Conservation (phyloP, 176 grass and related monocot species). For the Hsuehochloa calcarea region DNA sequence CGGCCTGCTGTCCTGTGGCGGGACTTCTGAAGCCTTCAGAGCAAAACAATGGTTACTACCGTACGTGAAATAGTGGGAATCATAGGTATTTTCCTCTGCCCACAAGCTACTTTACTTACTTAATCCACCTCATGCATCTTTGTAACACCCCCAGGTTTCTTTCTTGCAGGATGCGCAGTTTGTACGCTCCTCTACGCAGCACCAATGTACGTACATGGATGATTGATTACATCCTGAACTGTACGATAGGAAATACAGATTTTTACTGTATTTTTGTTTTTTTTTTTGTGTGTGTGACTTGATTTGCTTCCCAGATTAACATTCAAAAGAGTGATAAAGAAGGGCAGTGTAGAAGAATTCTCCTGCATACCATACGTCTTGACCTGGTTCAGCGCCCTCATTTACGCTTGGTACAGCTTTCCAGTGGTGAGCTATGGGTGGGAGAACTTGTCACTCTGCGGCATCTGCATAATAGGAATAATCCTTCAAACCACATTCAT, state of each 20-base stretch:
- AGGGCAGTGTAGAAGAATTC: conserved; percentile 61
- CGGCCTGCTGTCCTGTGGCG: neutral
- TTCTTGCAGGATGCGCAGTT: conserved; percentile 53
- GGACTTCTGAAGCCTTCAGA: neutral
- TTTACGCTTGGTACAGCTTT: conserved; percentile 66
- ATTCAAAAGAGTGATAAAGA: conserved; percentile 67
- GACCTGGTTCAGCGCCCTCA: conserved; percentile 53
- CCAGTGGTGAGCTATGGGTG: conserved; percentile 62
- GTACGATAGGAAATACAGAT: neutral
- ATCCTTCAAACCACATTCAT: conserved; percentile 60
- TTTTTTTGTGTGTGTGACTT: too few relatives aligned
- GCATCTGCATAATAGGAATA: conserved; percentile 50
- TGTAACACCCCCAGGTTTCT: conserved; percentile 6
- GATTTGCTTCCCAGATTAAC: conserved; percentile 56
- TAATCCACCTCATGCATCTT: neutral
- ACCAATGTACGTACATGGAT: conserved; percentile 47
- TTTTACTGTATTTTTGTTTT: too few relatives aligned
- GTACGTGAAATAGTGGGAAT: conserved; percentile 50
- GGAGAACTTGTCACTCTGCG: conserved; percentile 58
- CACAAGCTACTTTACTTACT: neutral
- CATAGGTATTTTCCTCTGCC: conserved; percentile 46
- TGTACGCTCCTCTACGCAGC: conserved; percentile 65
- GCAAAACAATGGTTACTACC: conserved; percentile 21
- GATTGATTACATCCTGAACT: conserved; percentile 1
- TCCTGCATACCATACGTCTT: conserved; percentile 69